phyloP scores from a whole-genome alignment of 805 yeast species.

The Pichia cabralensis region DNA sequence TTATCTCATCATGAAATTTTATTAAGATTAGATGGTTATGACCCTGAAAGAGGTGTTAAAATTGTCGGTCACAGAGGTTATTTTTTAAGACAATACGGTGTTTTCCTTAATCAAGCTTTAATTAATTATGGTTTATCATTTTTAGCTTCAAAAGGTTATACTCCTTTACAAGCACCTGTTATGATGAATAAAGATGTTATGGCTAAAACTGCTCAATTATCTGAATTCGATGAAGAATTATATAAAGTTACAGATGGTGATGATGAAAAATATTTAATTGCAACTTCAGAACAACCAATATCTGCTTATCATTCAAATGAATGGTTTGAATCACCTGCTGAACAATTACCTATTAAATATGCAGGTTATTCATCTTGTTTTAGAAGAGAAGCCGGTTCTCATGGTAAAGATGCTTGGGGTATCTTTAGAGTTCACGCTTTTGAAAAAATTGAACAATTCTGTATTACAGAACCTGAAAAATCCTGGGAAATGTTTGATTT shows the following conservation, averaged over 20 bases:
- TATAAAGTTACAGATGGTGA: constrained; percentile 96
- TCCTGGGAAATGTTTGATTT: constrained; percentile 96
- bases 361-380: constrained; percentile 98
- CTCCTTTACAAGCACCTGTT: constrained; percentile 94
- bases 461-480: constrained; percentile 92
- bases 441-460: constrained; percentile 96
- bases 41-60: constrained; percentile 97
- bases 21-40: constrained; percentile 92
- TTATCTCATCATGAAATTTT: constrained; percentile 94
- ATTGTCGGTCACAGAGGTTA: constrained; percentile 98
- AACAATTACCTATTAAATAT: constrained; percentile 91
- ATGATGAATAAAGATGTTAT: constrained; percentile 99
- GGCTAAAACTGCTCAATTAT: constrained; percentile 98
- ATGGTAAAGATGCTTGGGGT: constrained; percentile 99
- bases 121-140: constrained; percentile 91
- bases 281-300: constrained; percentile 98
- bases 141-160: constrained; percentile 63
- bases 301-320: constrained; percentile 95
- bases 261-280: constrained; percentile 95
- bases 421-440: constrained; percentile 98
- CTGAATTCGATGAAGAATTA: constrained; percentile 95
- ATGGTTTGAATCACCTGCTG: constrained; percentile 97
- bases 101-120: constrained; percentile 93
- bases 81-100: constrained; percentile 91
- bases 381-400: constrained; percentile 99